These are phyloP conservation scores for Solanum pennellii DNA, from an alignment of 257 asterid species.

Conservation along the genomic window DNA sequence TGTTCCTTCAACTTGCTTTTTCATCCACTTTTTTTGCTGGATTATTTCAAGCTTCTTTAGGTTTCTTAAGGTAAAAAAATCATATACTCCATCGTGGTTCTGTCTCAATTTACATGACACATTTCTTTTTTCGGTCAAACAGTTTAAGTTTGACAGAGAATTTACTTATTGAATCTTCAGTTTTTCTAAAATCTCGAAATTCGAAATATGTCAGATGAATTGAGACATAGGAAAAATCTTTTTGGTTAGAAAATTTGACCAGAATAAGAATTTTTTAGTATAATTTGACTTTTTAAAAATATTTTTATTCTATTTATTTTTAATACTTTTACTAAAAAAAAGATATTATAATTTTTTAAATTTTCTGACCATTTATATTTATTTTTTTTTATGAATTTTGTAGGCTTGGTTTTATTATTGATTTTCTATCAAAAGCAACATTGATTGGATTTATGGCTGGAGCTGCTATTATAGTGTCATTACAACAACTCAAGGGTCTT, in stretches of 20 bases:
- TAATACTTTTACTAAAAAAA: too few relatives aligned
- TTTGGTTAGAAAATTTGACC: too few relatives aligned
- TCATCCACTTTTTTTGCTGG: conserved; percentile 87
- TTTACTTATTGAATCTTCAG: accelerated
- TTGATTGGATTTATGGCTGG: conserved; percentile 92
- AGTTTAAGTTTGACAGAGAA: accelerated
- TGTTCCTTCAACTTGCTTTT: conserved; percentile 77
- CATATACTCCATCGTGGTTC: accelerated
- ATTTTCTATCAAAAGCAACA: conserved; percentile 79
- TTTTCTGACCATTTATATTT: too few relatives aligned
- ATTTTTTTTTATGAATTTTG: neutral
- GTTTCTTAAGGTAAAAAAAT: conserved; percentile 52
- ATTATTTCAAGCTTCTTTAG: conserved; percentile 67
- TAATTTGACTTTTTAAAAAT: too few relatives aligned
- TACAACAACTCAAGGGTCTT: conserved; percentile 72
- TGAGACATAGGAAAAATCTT: too few relatives aligned
- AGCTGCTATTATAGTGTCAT: conserved; percentile 79
- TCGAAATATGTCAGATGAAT: neutral
- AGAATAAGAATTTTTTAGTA: too few relatives aligned
- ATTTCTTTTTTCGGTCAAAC: accelerated
- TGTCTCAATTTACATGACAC: neutral
- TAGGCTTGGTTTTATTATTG: conserved; percentile 82
- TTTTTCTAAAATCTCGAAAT: too few relatives aligned
- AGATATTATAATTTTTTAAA: too few relatives aligned
- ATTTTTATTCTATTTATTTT: too few relatives aligned